Evolutionary conservation across 2,329 filamentous ascomycete species (phyloP).

Genomic region (Ophiostoma ulmi): DNA sequence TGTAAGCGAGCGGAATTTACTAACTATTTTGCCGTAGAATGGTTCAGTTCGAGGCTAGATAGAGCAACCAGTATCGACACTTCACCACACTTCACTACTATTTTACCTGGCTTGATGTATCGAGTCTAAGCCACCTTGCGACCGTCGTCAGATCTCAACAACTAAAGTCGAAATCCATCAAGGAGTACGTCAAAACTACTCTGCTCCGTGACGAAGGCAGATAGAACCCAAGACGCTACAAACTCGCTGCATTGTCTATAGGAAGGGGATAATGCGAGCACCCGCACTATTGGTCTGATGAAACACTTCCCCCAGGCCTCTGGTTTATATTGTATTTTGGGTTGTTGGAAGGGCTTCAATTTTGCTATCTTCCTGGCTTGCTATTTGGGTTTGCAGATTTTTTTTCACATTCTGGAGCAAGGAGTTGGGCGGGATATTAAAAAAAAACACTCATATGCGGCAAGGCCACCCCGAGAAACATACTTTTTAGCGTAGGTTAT

Average conservation of each 20-base stretch:
- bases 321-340: background rate
- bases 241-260: too few relatives aligned
- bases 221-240: background rate
- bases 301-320: background rate
- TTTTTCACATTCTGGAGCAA: slow-evolving; percentile 1
- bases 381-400: background rate
- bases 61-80: slow-evolving; percentile 30
- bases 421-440: background rate
- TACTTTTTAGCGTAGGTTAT: background rate
- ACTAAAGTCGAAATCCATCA: background rate
- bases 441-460: background rate
- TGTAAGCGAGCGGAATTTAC: background rate
- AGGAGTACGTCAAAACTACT: background rate
- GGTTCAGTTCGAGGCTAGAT: slow-evolving; percentile 97
- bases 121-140: background rate
- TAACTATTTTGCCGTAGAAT: slow-evolving; percentile 53
- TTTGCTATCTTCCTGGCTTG: background rate
- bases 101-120: background rate
- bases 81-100: background rate
- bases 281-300: too few relatives aligned
- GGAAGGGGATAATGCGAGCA: too few relatives aligned
- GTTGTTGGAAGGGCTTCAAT: background rate
- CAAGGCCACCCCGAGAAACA: background rate
- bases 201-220: background rate
- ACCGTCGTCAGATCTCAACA: background rate